These are phyloP conservation scores for Podospora pseudopauciseta DNA, from an alignment of 495 filamentous ascomycete genomes.

Conservation along the genomic window DNA sequence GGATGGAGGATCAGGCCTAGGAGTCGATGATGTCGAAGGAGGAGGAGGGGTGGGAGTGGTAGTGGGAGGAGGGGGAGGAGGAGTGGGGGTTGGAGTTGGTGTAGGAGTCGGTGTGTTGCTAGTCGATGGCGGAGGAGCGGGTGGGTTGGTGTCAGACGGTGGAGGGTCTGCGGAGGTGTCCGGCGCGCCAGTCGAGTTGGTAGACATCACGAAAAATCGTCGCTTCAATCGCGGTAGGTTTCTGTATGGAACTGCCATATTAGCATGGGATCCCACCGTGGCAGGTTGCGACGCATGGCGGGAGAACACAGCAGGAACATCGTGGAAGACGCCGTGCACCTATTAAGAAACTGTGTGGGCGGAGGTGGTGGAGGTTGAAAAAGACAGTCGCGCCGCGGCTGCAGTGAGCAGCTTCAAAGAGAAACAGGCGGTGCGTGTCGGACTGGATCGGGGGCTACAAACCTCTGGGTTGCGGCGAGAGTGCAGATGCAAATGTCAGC, in stretches of 20 bases:
- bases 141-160: slow-evolving; percentile 11
- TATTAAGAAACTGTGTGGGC: not conserved
- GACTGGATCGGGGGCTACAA: slow-evolving; percentile 2
- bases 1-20: not conserved
- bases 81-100: slow-evolving; percentile 14
- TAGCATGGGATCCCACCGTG: slow-evolving; percentile 27
- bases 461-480: slow-evolving; percentile 16
- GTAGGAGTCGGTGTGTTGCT: not conserved
- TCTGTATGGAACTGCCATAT: slow-evolving; percentile 39
- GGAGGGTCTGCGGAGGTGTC: not conserved
- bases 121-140: slow-evolving; percentile 11
- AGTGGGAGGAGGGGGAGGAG: slow-evolving; percentile 11
- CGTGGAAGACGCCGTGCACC: slow-evolving; percentile 21
- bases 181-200: slow-evolving; percentile 32
- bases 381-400: not conserved
- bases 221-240: slow-evolving; percentile 34
- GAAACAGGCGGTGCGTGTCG: slow-evolving; percentile 12
- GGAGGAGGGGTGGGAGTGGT: not conserved
- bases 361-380: not conserved
- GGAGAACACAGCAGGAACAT: slow-evolving; percentile 23
- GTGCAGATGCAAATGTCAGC: slow-evolving; percentile 2
- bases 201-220: slow-evolving; percentile 46
- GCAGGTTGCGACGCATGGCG: slow-evolving; percentile 29
- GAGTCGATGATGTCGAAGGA: not conserved
- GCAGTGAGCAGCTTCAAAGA: slow-evolving; percentile 13